Percentiles rank a stretch among this genome's conserved stretches.
phyloP scores from a whole-genome alignment of 805 yeast genomes.

The Millerozyma miso region DNA sequence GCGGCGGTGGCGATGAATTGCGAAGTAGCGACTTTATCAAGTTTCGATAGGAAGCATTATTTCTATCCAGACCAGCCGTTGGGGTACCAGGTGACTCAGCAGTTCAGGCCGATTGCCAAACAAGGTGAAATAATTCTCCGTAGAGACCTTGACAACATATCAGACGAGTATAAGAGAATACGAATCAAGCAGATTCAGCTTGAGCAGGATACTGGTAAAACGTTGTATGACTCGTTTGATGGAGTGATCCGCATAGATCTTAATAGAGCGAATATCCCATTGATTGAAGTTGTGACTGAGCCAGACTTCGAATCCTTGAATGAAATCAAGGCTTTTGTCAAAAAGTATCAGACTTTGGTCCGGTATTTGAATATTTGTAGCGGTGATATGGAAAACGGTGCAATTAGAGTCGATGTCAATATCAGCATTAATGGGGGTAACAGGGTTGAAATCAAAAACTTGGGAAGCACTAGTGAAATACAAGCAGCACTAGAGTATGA shows the following conservation, averaged over 20 bases:
- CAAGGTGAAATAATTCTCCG: constrained; percentile 55
- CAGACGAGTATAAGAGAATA: constrained; percentile 42
- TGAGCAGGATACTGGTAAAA: constrained; percentile 93
- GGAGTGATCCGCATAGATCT: constrained; percentile 57
- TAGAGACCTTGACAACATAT: constrained; percentile 50
- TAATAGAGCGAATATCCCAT: constrained; percentile 80
- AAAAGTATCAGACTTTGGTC: constrained; percentile 71
- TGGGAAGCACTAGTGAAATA: constrained; percentile 81
- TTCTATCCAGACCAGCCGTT: constrained; percentile 95
- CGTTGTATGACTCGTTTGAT: constrained; percentile 47
- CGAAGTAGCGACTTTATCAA: constrained; percentile 48
- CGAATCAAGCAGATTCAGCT: constrained; percentile 77
- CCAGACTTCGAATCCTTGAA: constrained; percentile 73
- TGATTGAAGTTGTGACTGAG: constrained; percentile 85
- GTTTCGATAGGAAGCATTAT: constrained; percentile 92
- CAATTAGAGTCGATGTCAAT: constrained; percentile 92
- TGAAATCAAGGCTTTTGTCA: constrained; percentile 74
- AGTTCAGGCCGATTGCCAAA: constrained; percentile 70
- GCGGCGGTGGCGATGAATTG: constrained; percentile 71
- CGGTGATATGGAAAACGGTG: constrained; percentile 92
- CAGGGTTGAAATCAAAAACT: constrained; percentile 84
- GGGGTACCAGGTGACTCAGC: constrained; percentile 95
- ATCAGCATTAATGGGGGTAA: constrained; percentile 70
- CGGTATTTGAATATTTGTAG: constrained; percentile 69
- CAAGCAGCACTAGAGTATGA: constrained; percentile 71